Conservation (phyloP, 345 rosid genomes). For the Populus ilicifolia region DNA sequence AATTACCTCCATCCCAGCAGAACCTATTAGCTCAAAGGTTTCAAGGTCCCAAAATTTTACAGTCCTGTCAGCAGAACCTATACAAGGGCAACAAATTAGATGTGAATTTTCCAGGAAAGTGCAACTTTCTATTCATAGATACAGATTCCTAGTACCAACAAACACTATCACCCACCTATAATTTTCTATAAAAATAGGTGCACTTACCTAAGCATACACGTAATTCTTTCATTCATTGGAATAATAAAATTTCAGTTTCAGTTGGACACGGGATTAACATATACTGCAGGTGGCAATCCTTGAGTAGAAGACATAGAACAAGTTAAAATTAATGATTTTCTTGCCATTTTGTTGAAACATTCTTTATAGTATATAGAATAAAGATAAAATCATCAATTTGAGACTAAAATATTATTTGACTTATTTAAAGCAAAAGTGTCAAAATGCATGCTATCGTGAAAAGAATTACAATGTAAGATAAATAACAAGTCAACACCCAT, state of each 20-base stretch:
- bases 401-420: neutral
- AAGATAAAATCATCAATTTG: neutral
- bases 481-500: neutral
- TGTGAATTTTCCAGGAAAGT: neutral
- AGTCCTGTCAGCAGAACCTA: constrained; percentile 97
- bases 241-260: neutral
- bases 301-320: neutral
- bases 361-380: neutral
- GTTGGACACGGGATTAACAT: neutral
- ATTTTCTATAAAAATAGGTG: neutral
- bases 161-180: neutral
- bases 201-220: neutral
- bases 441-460: neutral
- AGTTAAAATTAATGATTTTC: neutral
- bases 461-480: neutral
- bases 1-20: constrained; percentile 93
- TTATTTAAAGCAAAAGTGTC: neutral
- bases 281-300: neutral
- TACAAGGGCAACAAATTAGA: constrained; percentile 14
- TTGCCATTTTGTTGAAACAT: neutral
- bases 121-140: neutral
- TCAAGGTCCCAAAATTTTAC: constrained; percentile 99
- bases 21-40: constrained; percentile 91
- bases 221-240: neutral
- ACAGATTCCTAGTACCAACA: neutral